Evolutionary conservation across 2,329 filamentous ascomycete species (phyloP), one percentile per base, ranked within the genome.

Genomic region (Arthroderma uncinatum): DNA sequence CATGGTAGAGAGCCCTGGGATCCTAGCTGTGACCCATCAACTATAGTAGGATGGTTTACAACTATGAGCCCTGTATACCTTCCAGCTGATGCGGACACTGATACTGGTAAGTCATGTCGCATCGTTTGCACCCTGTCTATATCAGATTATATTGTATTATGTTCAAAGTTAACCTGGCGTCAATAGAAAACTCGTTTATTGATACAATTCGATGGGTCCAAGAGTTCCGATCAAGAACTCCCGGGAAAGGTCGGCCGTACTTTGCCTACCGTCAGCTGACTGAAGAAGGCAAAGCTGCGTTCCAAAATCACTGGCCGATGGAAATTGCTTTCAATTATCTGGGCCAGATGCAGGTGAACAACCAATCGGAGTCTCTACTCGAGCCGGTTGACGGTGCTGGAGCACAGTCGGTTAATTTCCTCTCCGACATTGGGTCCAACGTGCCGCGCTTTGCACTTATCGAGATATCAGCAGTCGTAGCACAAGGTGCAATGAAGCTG

Each of bases 41-140:
- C 71, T 23, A 78, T 76, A 0, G 70, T 78, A 4, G 76, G 76
- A 4, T 79, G 76, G 76, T 79, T 78, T 57, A 78, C 76, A 0
- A 75, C 76, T 37, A 67, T 78, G 58, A 71, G 70, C 16, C 76
- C 75, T 19, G 62, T 78, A 2, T 67, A 68, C 48, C 63, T 74
- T 1, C 61, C 66, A 14, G n/a, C 10, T 30, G 54, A 57, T 33
- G 53, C 25, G 4, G 48, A 57, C 28, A 50, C 44, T 34, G 16
- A 33, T 19, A 21, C 19, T 34, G 53, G 55, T 53, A 56, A 55
- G 50, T 19, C 7, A 23, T 8, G 10, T 19, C 19, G 23, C 8
- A 40, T 34, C 33, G 12, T 34, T 34, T 34, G 6, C 12, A 34
- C 33, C 12, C 33, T 34, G 6, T 12, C 33, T 6, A 34, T 34